A percentile compares a stretch with the other conserved stretches of the same genome.
Evolutionary conservation across 805 yeast species (phyloP).

Genomic region (Metschnikowia picachoensis): DNA sequence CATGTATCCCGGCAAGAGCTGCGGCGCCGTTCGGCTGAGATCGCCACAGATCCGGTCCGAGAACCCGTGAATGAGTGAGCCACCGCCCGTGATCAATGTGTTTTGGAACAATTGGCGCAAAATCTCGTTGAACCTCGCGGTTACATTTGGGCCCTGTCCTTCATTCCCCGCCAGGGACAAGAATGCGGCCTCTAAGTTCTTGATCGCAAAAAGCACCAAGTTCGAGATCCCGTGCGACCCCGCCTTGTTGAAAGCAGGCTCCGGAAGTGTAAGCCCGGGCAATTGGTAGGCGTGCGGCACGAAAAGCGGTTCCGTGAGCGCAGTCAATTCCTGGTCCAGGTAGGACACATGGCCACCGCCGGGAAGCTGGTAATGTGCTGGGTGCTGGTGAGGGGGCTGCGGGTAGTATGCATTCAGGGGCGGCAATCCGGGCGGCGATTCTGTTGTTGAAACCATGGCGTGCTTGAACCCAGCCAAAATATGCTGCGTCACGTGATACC

Average conservation of each 20-base stretch:
- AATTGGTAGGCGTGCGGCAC: slow-evolving; percentile 54
- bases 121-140: slow-evolving; percentile 35
- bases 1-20: slow-evolving; percentile 45
- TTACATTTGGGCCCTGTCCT: slow-evolving; percentile 23
- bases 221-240: slow-evolving; percentile 47
- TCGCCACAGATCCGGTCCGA: slow-evolving; percentile 54
- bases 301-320: slow-evolving; percentile 66
- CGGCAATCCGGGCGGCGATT: slow-evolving; percentile 18
- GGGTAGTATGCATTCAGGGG: slow-evolving; percentile 17
- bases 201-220: slow-evolving; percentile 33
- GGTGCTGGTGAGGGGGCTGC: slow-evolving; percentile 22
- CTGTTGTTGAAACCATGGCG: slow-evolving; percentile 25
- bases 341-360: slow-evolving; percentile 41
- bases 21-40: slow-evolving; percentile 41
- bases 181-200: slow-evolving; percentile 32
- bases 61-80: slow-evolving; percentile 53
- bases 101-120: slow-evolving; percentile 35
- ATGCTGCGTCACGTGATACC: slow-evolving; percentile 33
- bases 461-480: slow-evolving; percentile 36
- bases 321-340: slow-evolving; percentile 43
- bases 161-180: slow-evolving; percentile 24
- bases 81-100: slow-evolving; percentile 60
- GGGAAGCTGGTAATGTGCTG: slow-evolving; percentile 51
- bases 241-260: slow-evolving; percentile 42
- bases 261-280: slow-evolving; percentile 30